phyloP scores from a whole-genome alignment of 2,329 filamentous ascomycete genomes.

The Rutstroemia sp. region DNA sequence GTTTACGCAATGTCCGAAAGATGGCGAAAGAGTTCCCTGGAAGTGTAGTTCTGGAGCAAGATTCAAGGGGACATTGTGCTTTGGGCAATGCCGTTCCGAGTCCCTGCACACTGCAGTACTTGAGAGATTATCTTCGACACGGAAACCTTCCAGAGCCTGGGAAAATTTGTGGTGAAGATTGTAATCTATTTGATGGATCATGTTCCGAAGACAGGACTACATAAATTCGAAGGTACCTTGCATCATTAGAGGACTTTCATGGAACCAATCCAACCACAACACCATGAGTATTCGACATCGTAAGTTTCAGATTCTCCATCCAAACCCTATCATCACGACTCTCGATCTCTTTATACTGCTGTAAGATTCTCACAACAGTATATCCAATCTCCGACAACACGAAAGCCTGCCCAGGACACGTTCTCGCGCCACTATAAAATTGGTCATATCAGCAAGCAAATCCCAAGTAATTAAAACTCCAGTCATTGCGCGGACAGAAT shows the following conservation, averaged over 20 bases:
- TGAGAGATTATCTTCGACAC: background rate
- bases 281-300: background rate
- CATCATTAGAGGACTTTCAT: too few species aligned
- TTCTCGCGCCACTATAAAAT: conserved; percentile 62
- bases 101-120: background rate
- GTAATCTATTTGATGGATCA: conserved; percentile 2
- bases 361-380: background rate
- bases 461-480: too few species aligned
- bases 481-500: too few species aligned
- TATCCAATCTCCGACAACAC: conserved; percentile 6
- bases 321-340: background rate
- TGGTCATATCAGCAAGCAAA: too few species aligned
- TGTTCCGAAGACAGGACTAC: background rate
- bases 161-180: conserved; percentile 3
- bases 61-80: background rate
- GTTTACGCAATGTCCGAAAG: background rate
- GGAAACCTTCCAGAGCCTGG: background rate
- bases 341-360: conserved; percentile 34
- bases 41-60: background rate
- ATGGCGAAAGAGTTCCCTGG: background rate
- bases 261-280: background rate
- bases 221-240: too few species aligned
- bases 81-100: background rate
- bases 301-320: background rate
- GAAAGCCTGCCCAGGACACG: conserved; percentile 49